Percentiles rank a stretch among this genome's conserved stretches.
phyloP scores from a whole-genome alignment of 2,329 filamentous ascomycete species.

The Piedraia hortae region DNA sequence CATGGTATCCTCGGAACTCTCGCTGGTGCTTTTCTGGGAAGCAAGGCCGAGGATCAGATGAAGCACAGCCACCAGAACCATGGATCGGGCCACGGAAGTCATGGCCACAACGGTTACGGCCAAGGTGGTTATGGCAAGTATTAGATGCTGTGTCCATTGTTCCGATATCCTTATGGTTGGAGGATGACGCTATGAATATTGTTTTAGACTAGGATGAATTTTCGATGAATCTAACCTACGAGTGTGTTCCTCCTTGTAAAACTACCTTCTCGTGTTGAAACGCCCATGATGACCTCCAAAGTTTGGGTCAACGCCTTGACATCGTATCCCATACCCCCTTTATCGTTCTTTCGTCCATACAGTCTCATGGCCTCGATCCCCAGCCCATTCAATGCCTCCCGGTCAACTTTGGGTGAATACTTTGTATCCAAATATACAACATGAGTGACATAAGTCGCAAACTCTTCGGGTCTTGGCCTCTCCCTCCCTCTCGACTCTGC shows the following conservation, averaged over 20 bases:
- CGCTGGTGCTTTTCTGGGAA: slow-evolving; percentile 28
- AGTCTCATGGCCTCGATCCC: slow-evolving; percentile 55
- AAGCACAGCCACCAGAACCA: slow-evolving; percentile 12
- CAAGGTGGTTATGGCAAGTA: slow-evolving; percentile 1
- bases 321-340: slow-evolving; percentile 42
- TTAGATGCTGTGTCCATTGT: too few relatives aligned
- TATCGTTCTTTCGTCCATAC: slow-evolving; percentile 38
- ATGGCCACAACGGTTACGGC: slow-evolving; percentile 1
- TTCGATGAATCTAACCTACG: too few relatives aligned
- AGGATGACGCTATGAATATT: too few relatives aligned
- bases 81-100: slow-evolving; percentile 1
- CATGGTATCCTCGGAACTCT: slow-evolving; percentile 27
- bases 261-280: slow-evolving; percentile 25
- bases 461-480: slow-evolving; percentile 17
- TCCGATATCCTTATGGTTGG: too few relatives aligned
- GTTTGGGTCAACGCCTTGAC: slow-evolving; percentile 44
- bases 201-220: too few relatives aligned
- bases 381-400: slow-evolving; percentile 29
- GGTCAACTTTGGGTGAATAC: slow-evolving; percentile 42
- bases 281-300: slow-evolving; percentile 49
- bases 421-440: slow-evolving; percentile 51
- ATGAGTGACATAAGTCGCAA: slow-evolving; percentile 51
- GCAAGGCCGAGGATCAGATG: slow-evolving; percentile 25
- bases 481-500: slow-evolving; percentile 31
- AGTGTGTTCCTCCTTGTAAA: slow-evolving; percentile 32